These are phyloP conservation scores for Fusarium sp. DNA, from an alignment of 2,329 filamentous ascomycete species.

Conservation along the genomic window DNA sequence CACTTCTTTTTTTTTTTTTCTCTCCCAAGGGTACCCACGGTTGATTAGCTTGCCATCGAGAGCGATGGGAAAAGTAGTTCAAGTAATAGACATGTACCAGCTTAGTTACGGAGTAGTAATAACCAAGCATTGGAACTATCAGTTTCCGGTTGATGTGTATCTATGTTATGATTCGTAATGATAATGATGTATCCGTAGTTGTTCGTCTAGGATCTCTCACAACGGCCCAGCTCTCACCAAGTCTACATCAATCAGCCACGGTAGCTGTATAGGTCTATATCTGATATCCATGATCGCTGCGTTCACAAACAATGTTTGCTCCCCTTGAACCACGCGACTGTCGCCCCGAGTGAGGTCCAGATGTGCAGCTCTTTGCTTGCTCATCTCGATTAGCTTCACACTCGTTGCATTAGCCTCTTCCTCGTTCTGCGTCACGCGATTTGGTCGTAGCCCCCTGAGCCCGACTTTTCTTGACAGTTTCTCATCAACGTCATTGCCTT, in stretches of 20 bases:
- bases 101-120: constrained; percentile 26
- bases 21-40: not conserved
- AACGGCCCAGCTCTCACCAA: constrained; percentile 40
- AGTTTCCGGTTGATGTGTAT: not conserved
- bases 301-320: constrained; percentile 67
- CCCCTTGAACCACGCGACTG: constrained; percentile 46
- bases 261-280: constrained; percentile 54
- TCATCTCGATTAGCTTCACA: constrained; percentile 29
- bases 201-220: not conserved
- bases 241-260: constrained; percentile 62
- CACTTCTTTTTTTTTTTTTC: not conserved
- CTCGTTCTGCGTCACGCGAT: constrained; percentile 29
- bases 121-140: constrained; percentile 1
- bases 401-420: constrained; percentile 14
- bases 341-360: constrained; percentile 51
- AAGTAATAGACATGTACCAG: constrained; percentile 23
- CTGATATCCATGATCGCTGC: constrained; percentile 60
- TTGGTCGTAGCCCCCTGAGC: constrained; percentile 41
- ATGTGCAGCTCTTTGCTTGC: constrained; percentile 42
- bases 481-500: constrained; percentile 51
- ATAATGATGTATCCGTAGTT: not conserved
- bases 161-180: not conserved
- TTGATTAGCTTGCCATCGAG: constrained; percentile 3
- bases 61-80: constrained; percentile 18
- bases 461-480: constrained; percentile 48